Percentiles rank a stretch among this genome's conserved stretches.
Conservation (phyloP, 75 land plant genomes). For the Picea sitchensis region DNA sequence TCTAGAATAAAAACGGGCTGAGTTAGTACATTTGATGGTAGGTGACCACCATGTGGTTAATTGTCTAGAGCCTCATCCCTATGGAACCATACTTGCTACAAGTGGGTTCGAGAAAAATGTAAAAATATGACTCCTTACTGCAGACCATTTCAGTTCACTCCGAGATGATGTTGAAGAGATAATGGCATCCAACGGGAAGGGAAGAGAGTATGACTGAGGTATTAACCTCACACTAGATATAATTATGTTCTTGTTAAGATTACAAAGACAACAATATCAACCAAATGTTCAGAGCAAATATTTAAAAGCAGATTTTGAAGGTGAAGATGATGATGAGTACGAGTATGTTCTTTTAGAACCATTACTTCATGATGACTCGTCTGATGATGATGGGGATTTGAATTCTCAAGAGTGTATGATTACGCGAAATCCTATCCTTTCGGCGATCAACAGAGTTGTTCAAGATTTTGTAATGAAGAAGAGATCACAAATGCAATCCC, state of each 20-base stretch:
- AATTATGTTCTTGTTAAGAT: constrained; percentile 52
- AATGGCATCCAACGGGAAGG: constrained; percentile 47
- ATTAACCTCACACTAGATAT: constrained; percentile 34
- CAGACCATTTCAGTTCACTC: no score
- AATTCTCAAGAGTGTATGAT: constrained; percentile 48
- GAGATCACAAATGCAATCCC: no score
- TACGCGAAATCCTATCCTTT: constrained; percentile 31
- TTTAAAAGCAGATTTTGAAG: constrained; percentile 22
- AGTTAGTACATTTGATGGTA: no score
- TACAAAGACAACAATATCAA: constrained; percentile 40
- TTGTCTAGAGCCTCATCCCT: no score
- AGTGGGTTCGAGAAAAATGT: no score
- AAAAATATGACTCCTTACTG: no score
- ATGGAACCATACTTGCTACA: no score
- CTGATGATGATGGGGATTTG: constrained; percentile 27
- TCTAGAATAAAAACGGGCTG: no score
- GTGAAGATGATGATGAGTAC: constrained; percentile 42
- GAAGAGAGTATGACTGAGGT: constrained; percentile 47
- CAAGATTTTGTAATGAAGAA: no score
- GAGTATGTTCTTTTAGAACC: constrained; percentile 18
- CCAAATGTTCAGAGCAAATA: constrained; percentile 28
- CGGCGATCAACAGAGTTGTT: no score
- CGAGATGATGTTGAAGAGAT: constrained; percentile 19
- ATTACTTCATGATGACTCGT: constrained; percentile 16
- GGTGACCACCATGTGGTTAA: no score